A percentile compares a stretch with the other conserved stretches of the same genome.
phyloP scores from a whole-genome alignment of 306 rosid genomes.

The Cucumis hystrix region DNA sequence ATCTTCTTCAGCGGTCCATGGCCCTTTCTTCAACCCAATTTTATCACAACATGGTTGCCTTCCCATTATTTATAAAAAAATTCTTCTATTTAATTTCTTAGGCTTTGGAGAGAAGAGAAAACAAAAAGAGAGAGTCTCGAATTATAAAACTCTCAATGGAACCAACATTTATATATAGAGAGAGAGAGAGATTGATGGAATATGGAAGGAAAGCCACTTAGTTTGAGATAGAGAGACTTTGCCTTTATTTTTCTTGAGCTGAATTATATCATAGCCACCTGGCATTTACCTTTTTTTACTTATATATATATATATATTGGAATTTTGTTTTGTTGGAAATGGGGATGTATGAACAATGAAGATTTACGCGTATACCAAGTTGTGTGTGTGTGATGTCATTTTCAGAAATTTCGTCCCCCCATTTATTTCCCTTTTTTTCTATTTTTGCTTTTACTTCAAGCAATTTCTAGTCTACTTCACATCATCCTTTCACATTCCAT shows the following conservation, averaged over 20 bases:
- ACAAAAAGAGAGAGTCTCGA: neutral
- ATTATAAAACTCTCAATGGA: neutral
- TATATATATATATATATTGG: too few species aligned
- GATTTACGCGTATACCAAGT: neutral
- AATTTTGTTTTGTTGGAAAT: neutral
- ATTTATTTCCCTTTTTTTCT: neutral
- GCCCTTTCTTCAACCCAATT: slow-evolving; percentile 68
- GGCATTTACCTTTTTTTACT: neutral
- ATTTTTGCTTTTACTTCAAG: neutral
- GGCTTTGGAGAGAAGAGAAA: neutral
- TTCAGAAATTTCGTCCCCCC: neutral
- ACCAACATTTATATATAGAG: neutral
- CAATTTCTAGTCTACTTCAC: neutral
- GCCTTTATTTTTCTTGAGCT: neutral
- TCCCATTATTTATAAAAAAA: slow-evolving; percentile 22
- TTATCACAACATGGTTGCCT: slow-evolving; percentile 68
- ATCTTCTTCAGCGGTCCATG: slow-evolving; percentile 32
- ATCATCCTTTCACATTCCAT: neutral
- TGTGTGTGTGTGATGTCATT: neutral
- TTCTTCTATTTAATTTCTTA: neutral
- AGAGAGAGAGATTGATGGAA: neutral
- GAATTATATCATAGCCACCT: neutral
- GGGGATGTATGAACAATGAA: neutral
- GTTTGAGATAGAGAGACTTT: neutral
- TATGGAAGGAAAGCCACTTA: neutral